Conservation (phyloP, 2,329 filamentous ascomycete species). For the Epichloe brachyelytri region DNA sequence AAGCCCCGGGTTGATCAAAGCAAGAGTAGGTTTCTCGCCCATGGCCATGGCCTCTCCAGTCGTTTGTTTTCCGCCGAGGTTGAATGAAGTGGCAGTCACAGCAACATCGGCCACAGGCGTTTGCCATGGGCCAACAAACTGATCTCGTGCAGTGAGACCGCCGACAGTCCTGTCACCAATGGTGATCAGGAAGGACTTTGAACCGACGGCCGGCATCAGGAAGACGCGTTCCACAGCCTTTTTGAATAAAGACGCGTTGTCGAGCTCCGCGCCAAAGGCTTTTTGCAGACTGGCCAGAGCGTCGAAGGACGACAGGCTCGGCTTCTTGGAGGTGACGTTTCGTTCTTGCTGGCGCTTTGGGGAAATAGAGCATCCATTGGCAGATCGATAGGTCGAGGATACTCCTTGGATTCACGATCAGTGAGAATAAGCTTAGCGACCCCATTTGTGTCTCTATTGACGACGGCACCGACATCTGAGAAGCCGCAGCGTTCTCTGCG, state of each 20-base stretch:
- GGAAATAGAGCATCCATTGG: conserved; percentile 84
- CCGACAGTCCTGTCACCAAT: conserved; percentile 90
- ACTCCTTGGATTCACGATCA: conserved; percentile 63
- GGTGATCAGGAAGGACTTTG: conserved; percentile 93
- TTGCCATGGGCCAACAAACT: conserved; percentile 96
- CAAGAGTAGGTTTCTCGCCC: conserved; percentile 83
- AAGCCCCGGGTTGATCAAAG: conserved; percentile 78
- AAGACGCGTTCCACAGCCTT: conserved; percentile 73
- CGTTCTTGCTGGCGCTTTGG: conserved; percentile 73
- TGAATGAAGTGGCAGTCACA: conserved; percentile 75
- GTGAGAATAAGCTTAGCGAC: conserved; percentile 64
- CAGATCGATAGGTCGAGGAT: conserved; percentile 72
- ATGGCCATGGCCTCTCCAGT: conserved; percentile 96
- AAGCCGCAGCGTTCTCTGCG: conserved; percentile 81
- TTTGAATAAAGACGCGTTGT: conserved; percentile 38
- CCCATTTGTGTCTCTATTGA: conserved; percentile 46
- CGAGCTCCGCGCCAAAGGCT: conserved; percentile 41
- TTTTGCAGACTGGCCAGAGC: conserved; percentile 50
- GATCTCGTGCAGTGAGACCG: conserved; percentile 76
- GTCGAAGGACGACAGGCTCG: conserved; percentile 60
- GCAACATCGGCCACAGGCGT: conserved; percentile 87
- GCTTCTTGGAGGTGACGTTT: conserved; percentile 56
- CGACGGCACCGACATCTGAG: conserved; percentile 76
- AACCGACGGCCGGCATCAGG: conserved; percentile 79
- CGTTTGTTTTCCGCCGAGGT: conserved; percentile 48